phyloP scores from a whole-genome alignment of 1,284 basidiomycete genomes.

The Apiotrichum mycotoxinovorans region DNA sequence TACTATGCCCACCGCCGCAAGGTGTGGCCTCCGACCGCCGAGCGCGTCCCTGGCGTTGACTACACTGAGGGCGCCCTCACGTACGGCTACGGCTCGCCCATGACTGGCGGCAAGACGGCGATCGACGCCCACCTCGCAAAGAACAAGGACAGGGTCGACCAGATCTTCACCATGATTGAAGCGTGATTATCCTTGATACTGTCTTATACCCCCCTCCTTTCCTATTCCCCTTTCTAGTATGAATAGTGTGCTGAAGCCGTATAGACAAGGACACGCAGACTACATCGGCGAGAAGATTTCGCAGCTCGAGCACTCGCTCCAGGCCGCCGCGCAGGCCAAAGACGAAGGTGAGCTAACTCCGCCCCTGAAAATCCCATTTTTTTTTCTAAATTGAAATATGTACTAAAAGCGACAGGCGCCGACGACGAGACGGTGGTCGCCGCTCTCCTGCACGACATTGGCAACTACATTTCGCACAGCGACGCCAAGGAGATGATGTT shows the following conservation, averaged over 20 bases:
- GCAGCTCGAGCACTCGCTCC: constrained; percentile 35
- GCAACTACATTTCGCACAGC: constrained; percentile 36
- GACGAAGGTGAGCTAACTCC: constrained; percentile 1
- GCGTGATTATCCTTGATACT: constrained; percentile 14
- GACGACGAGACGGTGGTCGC: constrained; percentile 37
- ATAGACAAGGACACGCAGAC: constrained; percentile 25
- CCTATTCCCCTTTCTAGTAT: neutral
- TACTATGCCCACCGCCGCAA: constrained; percentile 40
- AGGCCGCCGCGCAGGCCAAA: constrained; percentile 28
- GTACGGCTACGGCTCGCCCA: constrained; percentile 26
- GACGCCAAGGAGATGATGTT: constrained; percentile 25
- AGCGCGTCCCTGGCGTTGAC: constrained; percentile 33
- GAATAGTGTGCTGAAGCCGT: constrained; percentile 7
- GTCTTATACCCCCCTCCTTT: too few species aligned
- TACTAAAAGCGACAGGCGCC: constrained; percentile 22
- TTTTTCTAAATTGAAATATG: too few species aligned
- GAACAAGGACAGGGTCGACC: constrained; percentile 10
- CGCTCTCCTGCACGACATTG: constrained; percentile 43
- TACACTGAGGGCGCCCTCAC: constrained; percentile 35
- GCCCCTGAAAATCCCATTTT: too few species aligned
- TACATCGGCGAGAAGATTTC: constrained; percentile 37
- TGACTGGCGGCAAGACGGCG: constrained; percentile 25
- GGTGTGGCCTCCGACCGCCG: constrained; percentile 37
- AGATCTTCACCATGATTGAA: constrained; percentile 20
- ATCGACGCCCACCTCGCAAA: constrained; percentile 16